phyloP scores from a whole-genome alignment of 495 filamentous ascomycete genomes.

The Schizothecium vesticola region DNA sequence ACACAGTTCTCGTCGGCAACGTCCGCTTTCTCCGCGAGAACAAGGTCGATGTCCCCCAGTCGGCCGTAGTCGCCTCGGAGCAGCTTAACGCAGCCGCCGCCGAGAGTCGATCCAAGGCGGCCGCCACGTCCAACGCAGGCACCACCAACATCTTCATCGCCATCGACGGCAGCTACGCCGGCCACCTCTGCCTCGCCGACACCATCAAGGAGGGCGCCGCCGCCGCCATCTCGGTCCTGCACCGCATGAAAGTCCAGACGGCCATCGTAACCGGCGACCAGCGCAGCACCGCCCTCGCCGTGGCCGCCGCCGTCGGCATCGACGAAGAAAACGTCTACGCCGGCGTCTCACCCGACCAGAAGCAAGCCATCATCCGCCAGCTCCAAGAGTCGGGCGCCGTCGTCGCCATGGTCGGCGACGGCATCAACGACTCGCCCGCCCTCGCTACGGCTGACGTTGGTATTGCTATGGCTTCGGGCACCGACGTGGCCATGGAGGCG shows the following conservation, averaged over 20 bases:
- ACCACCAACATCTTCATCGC: slow-evolving; percentile 88
- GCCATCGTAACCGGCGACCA: slow-evolving; percentile 96
- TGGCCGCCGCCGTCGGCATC: slow-evolving; percentile 82
- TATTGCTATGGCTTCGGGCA: slow-evolving; percentile 86
- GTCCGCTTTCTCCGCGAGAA: slow-evolving; percentile 66
- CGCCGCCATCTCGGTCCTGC: slow-evolving; percentile 78
- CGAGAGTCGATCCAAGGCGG: slow-evolving; percentile 24
- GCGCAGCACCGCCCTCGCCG: slow-evolving; percentile 68
- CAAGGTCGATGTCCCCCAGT: slow-evolving; percentile 59
- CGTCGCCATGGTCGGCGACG: slow-evolving; percentile 97
- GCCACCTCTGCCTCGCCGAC: slow-evolving; percentile 77
- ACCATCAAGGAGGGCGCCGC: slow-evolving; percentile 82
- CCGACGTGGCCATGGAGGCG: slow-evolving; percentile 97
- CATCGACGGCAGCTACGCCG: slow-evolving; percentile 74
- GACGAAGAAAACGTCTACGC: slow-evolving; percentile 67
- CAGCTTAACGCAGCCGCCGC: slow-evolving; percentile 47
- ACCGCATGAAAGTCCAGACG: slow-evolving; percentile 74
- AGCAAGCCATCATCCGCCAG: slow-evolving; percentile 73
- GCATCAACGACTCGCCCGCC: slow-evolving; percentile 97
- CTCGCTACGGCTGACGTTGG: slow-evolving; percentile 89
- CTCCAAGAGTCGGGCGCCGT: slow-evolving; percentile 66
- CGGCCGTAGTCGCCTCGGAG: slow-evolving; percentile 51
- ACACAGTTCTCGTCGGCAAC: slow-evolving; percentile 80
- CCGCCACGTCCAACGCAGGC: slow-evolving; percentile 46
- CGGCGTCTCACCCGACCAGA: slow-evolving; percentile 78